Evolutionary conservation across 495 filamentous ascomycete genomes (phyloP), one percentile per base, ranked within the genome.

Genomic region (Lasiosphaeria hispida): DNA sequence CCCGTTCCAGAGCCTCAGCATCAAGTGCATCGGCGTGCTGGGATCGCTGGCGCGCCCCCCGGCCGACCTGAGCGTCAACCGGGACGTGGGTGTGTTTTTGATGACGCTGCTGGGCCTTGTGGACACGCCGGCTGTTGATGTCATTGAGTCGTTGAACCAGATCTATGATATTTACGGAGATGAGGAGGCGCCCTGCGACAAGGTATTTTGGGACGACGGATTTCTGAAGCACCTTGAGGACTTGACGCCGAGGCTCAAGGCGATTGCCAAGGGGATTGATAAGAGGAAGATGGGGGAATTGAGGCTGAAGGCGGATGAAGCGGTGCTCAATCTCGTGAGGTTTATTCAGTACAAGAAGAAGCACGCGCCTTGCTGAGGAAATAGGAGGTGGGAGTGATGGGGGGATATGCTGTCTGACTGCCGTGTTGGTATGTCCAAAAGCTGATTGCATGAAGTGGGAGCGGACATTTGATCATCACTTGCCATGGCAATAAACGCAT

Each of bases 81-180:
- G 77, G 48, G 81, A 85, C 51, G 79, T 86, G 42, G 84, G 83
- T 14, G 71, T 81, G 13, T 86, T 86, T 65, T 68, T 87, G 43
- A 62, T 86, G 45, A 80, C 80, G 1, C 61, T 81, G 7, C 64
- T 85, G 13, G 64, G 72, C 23, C 58, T 56, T 8, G 73, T 79
- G 7, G 69, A 76, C n/a, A 60, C 76, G 2, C 68, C 79, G 0
- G 63, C 77, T 5, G 80, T 77, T 6, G 79, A 84, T 36, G 63
- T 72, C 3, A 72, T 86, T 15, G 83, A 86, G 66, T 78, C 80
- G 10, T 66, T 87, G 38, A 81, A 86, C 66, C 79, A 84, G 62
- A 55, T 87, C 17, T 83, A 83, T 59, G 84, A 86, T 48, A 78
- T 86, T 36, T 87, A 87, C 61, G 79, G 79, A 7, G 84, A 87